These are phyloP conservation scores for Trichophyton equinum DNA, from an alignment of 2,329 filamentous ascomycete genomes.

Conservation along the genomic window DNA sequence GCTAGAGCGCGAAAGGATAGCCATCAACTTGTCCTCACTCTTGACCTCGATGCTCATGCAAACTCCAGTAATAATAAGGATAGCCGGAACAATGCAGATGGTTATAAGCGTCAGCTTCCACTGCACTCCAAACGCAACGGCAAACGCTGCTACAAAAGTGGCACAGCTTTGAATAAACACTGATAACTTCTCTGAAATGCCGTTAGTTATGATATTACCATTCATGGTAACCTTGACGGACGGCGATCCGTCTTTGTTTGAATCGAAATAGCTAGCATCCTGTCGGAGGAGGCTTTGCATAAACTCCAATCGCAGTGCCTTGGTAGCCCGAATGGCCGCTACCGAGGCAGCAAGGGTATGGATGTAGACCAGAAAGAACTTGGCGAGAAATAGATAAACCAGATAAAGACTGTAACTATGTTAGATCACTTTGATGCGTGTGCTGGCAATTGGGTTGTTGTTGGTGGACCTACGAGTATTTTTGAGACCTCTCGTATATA, in stretches of 20 bases:
- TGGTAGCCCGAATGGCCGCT: slow-evolving; percentile 57
- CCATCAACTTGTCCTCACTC: neutral
- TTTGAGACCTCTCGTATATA: slow-evolving; percentile 59
- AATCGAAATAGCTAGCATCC: slow-evolving; percentile 76
- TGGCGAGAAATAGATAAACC: slow-evolving; percentile 59
- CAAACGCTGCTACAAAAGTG: neutral
- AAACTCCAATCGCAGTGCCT: slow-evolving; percentile 59
- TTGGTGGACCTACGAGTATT: slow-evolving; percentile 33
- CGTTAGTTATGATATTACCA: slow-evolving; percentile 72
- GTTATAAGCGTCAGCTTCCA: neutral
- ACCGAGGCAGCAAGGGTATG: slow-evolving; percentile 75
- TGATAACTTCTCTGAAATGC: slow-evolving; percentile 68
- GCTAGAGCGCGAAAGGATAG: neutral
- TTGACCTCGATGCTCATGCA: neutral
- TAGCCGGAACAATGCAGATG: neutral
- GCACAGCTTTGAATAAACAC: slow-evolving; percentile 24
- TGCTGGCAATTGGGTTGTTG: neutral
- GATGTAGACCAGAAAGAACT: slow-evolving; percentile 60
- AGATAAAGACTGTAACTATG: slow-evolving; percentile 46
- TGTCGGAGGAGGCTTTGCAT: slow-evolving; percentile 62
- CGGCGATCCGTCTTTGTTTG: slow-evolving; percentile 69
- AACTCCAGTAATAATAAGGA: neutral
- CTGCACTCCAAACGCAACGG: neutral
- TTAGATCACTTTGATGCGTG: neutral
- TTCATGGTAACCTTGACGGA: slow-evolving; percentile 76